Evolutionary conservation across 345 rosid species (phyloP).

Genomic region (Melaleuca quinquenervia): DNA sequence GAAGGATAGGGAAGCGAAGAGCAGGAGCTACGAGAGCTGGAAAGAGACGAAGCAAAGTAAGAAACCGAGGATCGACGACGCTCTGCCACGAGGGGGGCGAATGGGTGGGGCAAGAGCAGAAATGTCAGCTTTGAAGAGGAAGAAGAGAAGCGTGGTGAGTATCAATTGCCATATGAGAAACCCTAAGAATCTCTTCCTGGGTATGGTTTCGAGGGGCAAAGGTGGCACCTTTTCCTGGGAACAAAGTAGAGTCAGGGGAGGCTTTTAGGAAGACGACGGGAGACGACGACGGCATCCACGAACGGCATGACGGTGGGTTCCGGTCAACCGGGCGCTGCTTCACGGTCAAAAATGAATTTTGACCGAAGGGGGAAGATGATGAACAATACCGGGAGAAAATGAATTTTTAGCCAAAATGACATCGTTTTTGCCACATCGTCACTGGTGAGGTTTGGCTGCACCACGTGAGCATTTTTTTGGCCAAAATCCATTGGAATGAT

Average conservation of each 20-base stretch:
- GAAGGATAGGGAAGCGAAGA: slow-evolving; percentile 40
- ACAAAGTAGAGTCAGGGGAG: neutral
- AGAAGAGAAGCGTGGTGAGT: slow-evolving; percentile 35
- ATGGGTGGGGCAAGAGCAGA: slow-evolving; percentile 2
- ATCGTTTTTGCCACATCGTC: no score
- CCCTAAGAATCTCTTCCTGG: slow-evolving; percentile 40
- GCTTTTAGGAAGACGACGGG: neutral
- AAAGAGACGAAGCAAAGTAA: slow-evolving; percentile 29
- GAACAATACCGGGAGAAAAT: no score
- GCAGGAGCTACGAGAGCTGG: slow-evolving; percentile 43
- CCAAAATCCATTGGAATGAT: no score
- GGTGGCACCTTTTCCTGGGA: slow-evolving; percentile 1
- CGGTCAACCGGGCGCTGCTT: no score
- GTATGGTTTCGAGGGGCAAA: slow-evolving; percentile 21
- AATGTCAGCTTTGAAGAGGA: slow-evolving; percentile 31
- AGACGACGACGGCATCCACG: no score
- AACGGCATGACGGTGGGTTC: no score
- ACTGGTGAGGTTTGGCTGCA: no score
- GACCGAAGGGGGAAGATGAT: no score
- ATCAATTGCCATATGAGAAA: slow-evolving; percentile 74
- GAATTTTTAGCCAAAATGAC: no score
- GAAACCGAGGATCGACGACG: slow-evolving; percentile 1
- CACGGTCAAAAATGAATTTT: no score
- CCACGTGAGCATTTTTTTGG: no score
- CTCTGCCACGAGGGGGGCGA: neutral